These are phyloP conservation scores for Fusarium albosuccineum DNA, from an alignment of 2,329 filamentous ascomycete species.

Conservation along the genomic window DNA sequence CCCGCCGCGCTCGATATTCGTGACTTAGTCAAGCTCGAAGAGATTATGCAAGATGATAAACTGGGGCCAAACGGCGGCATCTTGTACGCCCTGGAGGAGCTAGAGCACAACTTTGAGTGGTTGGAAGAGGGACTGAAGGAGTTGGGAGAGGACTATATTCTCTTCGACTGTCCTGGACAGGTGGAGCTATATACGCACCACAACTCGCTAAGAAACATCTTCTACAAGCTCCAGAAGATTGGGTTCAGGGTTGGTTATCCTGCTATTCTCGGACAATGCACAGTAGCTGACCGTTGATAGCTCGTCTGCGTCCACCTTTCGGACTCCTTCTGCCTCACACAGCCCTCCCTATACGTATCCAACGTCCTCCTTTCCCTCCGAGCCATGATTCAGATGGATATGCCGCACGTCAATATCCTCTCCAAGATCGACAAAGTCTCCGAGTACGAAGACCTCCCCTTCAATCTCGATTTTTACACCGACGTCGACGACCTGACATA, in stretches of 20 bases:
- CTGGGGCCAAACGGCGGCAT: constrained; percentile 94
- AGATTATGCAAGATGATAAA: constrained; percentile 92
- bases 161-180: constrained; percentile 97
- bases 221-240: constrained; percentile 89
- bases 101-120: constrained; percentile 96
- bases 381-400: constrained; percentile 98
- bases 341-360: constrained; percentile 94
- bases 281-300: constrained; percentile 61
- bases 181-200: constrained; percentile 98
- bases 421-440: constrained; percentile 97
- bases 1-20: constrained; percentile 92
- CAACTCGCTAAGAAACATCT: constrained; percentile 89
- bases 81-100: constrained; percentile 92
- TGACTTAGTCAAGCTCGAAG: constrained; percentile 88
- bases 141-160: constrained; percentile 88
- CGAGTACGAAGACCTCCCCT: constrained; percentile 86
- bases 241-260: constrained; percentile 82
- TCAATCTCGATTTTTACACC: constrained; percentile 97
- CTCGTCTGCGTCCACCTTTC: constrained; percentile 93
- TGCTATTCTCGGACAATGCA: not conserved
- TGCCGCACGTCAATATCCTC: constrained; percentile 94
- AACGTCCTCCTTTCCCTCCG: constrained; percentile 92
- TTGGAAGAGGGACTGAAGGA: constrained; percentile 83
- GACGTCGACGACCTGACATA: constrained; percentile 94
- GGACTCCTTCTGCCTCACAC: constrained; percentile 92